Percentiles rank a stretch among this genome's conserved stretches.
Conservation (phyloP, 257 asterid genomes). For the Jacaranda copaia region DNA sequence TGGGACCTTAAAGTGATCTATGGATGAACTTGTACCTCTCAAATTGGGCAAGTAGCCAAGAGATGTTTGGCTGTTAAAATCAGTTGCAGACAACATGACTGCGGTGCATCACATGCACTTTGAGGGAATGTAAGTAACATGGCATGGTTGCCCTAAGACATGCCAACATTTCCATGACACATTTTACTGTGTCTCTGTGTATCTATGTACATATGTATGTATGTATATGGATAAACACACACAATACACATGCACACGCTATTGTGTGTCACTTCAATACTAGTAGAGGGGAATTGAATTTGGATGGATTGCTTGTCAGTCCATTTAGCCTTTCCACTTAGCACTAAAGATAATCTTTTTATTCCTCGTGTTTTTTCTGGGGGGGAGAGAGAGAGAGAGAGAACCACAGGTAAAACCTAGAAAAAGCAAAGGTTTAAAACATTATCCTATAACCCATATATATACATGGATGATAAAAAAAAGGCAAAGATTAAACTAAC, state of each 20-base stretch:
- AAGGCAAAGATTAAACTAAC: constrained; percentile 37
- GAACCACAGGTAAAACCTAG: constrained; percentile 38
- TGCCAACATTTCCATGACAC: constrained; percentile 58
- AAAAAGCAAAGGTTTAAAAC: constrained; percentile 40
- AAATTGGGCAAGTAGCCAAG: constrained; percentile 60
- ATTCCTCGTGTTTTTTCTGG: constrained; percentile 40
- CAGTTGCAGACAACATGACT: constrained; percentile 60
- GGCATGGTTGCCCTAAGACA: constrained; percentile 55
- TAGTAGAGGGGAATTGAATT: constrained; percentile 52
- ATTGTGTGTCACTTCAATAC: constrained; percentile 57
- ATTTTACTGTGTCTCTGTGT: constrained; percentile 36
- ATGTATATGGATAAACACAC: constrained; percentile 22
- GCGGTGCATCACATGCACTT: constrained; percentile 79
- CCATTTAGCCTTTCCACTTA: constrained; percentile 60
- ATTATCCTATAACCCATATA: too few relatives aligned
- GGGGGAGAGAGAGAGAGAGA: background rate
- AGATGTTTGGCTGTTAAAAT: constrained; percentile 49
- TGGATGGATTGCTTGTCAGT: constrained; percentile 49
- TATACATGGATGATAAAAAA: constrained; percentile 19
- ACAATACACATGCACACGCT: constrained; percentile 22
- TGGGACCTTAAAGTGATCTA: constrained; percentile 61
- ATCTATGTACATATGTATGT: background rate
- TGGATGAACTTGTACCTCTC: constrained; percentile 54
- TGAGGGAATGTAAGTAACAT: constrained; percentile 49
- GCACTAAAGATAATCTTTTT: constrained; percentile 55